Conservation (phyloP, 1,284 basidiomycete species). For the Puccinia polysora region DNA sequence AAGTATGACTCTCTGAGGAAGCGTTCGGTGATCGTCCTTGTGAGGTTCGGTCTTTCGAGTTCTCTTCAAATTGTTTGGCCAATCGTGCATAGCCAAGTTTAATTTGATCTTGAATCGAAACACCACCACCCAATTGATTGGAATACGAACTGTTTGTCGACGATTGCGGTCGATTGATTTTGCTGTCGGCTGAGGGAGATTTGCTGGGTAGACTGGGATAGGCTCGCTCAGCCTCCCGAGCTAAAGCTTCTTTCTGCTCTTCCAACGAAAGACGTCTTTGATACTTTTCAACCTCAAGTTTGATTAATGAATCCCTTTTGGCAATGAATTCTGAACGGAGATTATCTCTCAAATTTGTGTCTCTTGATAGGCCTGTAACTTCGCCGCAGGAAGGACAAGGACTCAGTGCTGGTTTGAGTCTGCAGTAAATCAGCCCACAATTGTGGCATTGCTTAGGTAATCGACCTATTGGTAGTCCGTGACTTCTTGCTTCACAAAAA, state of each 20-base stretch:
- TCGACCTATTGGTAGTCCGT: slow-evolving; percentile 14
- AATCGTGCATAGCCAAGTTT: too few relatives aligned
- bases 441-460: slow-evolving; percentile 17
- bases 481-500: slow-evolving; percentile 20
- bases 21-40: too few relatives aligned
- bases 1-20: too few relatives aligned
- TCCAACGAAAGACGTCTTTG: slow-evolving; percentile 14
- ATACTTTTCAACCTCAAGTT: slow-evolving; percentile 11
- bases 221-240: slow-evolving; percentile 14
- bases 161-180: too few relatives aligned
- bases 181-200: not conserved
- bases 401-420: slow-evolving; percentile 12
- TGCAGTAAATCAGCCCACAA: slow-evolving; percentile 25
- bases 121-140: too few relatives aligned
- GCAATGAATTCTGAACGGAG: not conserved
- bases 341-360: slow-evolving; percentile 1
- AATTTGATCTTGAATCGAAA: too few relatives aligned
- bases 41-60: too few relatives aligned
- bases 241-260: slow-evolving; percentile 10
- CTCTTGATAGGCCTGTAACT: not conserved
- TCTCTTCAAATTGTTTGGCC: too few relatives aligned
- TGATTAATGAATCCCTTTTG: not conserved
- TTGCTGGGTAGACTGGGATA: slow-evolving; percentile 16
- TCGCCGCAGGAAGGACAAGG: slow-evolving; percentile 14
- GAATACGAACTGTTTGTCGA: too few relatives aligned